phyloP scores from a whole-genome alignment of 768 basidiomycete genomes.

The Cystofilobasidium bisporidii region DNA sequence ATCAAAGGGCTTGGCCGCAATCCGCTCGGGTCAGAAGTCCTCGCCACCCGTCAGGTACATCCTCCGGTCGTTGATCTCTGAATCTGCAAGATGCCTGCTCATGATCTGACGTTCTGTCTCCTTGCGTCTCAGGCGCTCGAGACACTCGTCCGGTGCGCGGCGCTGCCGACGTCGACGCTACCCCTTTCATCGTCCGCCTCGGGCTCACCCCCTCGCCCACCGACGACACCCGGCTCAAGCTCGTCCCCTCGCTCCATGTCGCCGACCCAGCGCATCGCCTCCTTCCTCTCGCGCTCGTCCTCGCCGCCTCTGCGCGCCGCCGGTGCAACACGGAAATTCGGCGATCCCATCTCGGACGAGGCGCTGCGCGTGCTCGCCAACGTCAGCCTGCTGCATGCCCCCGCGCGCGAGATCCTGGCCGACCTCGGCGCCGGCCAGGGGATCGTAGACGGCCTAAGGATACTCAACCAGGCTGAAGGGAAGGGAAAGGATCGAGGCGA shows the following conservation, averaged over 20 bases:
- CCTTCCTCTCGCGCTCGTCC: slow-evolving; percentile 18
- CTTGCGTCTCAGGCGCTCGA: slow-evolving; percentile 6
- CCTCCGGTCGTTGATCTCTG: neutral
- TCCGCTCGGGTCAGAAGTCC: neutral
- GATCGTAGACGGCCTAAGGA: slow-evolving; percentile 9
- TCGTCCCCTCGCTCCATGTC: neutral
- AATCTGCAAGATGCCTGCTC: too few species aligned
- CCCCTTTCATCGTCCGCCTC: neutral
- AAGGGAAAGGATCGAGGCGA: neutral
- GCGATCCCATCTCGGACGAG: slow-evolving; percentile 24
- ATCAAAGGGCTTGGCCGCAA: slow-evolving; percentile 1
- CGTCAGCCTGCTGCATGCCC: slow-evolving; percentile 30
- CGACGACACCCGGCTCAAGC: neutral
- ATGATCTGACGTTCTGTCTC: neutral
- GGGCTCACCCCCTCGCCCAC: neutral
- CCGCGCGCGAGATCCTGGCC: slow-evolving; percentile 28
- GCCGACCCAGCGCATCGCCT: slow-evolving; percentile 22
- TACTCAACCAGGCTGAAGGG: neutral
- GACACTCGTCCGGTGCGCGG: slow-evolving; percentile 12
- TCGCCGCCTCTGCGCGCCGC: neutral
- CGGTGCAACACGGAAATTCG: slow-evolving; percentile 7
- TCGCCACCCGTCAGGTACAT: neutral
- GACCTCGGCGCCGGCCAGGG: slow-evolving; percentile 26
- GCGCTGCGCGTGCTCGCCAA: slow-evolving; percentile 33
- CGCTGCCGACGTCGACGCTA: neutral